phyloP scores from a whole-genome alignment of 805 yeast genomes.

The Yarrowia keelungensis region DNA sequence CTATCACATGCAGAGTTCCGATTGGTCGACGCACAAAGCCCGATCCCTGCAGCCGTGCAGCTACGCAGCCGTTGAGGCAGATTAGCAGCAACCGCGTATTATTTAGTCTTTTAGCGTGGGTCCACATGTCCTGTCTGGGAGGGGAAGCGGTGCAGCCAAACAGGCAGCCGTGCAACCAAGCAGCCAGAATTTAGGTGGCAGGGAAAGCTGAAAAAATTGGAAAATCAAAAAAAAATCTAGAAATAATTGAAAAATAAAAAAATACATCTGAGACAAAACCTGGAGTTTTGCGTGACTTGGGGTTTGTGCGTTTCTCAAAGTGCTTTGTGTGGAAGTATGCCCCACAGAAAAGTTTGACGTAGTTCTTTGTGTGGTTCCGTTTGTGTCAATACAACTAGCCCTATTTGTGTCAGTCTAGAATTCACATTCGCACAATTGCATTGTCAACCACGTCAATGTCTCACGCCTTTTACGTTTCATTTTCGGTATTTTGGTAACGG shows the following conservation, averaged over 20 bases:
- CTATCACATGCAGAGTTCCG: background rate
- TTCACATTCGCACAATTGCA: no score
- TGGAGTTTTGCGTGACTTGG: background rate
- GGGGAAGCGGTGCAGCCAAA: constrained; percentile 28
- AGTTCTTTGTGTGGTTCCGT: no score
- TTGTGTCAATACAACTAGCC: no score
- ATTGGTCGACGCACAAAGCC: constrained; percentile 8
- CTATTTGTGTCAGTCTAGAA: no score
- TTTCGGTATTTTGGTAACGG: background rate
- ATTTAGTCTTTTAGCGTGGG: constrained; percentile 16
- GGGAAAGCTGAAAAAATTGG: no score
- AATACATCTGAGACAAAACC: constrained; percentile 2
- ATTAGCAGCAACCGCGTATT: constrained; percentile 28
- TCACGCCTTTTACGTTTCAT: constrained; percentile 3
- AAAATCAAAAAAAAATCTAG: no score
- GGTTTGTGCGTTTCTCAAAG: background rate
- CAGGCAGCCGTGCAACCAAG: constrained; percentile 22
- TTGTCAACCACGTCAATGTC: background rate
- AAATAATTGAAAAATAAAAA: background rate
- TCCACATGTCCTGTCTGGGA: constrained; percentile 10
- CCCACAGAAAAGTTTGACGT: no score
- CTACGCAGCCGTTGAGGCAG: constrained; percentile 30
- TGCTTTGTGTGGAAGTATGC: no score
- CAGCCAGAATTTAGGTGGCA: background rate
- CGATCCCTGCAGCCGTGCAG: constrained; percentile 30